Base-by-base conservation (phyloP, 768 basidiomycete species). In the Megacollybia marginata region DNA sequence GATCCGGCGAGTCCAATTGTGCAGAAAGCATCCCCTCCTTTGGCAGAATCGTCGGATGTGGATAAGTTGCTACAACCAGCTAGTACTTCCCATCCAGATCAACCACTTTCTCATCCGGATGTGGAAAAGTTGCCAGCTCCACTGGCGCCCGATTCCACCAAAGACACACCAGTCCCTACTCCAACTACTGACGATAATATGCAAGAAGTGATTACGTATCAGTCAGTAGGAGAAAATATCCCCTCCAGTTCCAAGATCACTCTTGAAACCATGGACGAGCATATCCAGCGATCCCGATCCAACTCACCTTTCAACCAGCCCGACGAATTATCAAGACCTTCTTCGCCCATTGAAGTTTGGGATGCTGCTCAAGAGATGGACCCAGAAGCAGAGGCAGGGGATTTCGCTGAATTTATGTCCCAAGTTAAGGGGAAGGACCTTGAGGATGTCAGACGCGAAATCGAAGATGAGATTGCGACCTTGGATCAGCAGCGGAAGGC, bases 341-440 rank as follows among this genome's bases (percentile, higher is more conserved):
- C 69, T 34, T 71, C 70, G 18, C 67, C 71, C 13, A 42, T 49
- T 23, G 53, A 33, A 49, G 74, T 79, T 18, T 92, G 85, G 77
- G 92, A 94, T 55, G 83, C 85, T 1, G 87, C 83, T n/a, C 76
- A 90, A 32, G 92, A 93, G 63, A 88, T 92, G 74, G 85, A 89
- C 56, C 72, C 78, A 2, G 78, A 78, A 40, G 82, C 78, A 0
- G 89, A 94, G 64, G 87, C 86, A 56, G 82, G 86, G 42, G 92
- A 93, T 60, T 98, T 93, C 68, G 93, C 86, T n/a, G 78, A 80
- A 9, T 95, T 98, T 59, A 67, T 97, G 51, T 91, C 94, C 1
- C 85, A 92, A 57, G 85, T 99, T 55, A 91, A 92, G 62, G 91
- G 90, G 8, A 82, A 79, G 52, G 82, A 93, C 60, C 65, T 98